Evolutionary conservation across 257 asterid species (phyloP), one percentile per base, ranked within the genome.

Genomic region (Lycium ferocissimum): DNA sequence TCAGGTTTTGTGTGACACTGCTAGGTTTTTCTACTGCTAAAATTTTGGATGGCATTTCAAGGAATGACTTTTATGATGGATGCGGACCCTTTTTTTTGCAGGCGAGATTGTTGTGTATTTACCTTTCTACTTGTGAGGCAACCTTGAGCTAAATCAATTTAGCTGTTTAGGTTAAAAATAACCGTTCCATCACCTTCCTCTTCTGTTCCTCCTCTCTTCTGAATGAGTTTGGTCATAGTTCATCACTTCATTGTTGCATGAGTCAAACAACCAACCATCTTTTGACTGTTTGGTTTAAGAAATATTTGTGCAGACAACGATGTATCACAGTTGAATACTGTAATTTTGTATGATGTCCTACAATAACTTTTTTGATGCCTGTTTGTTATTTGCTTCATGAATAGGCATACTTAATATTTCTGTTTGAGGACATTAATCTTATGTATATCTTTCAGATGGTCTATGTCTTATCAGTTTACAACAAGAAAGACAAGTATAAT

Each of bases 381-480:
- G 33, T 78, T 7, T 78, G 49, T 53, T 53, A 8, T 15, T 53
- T 53, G 49, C 66, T 53, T 78, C 65, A 26, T 53, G 49, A 26
- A 78, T 33, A 78, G 49, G 7, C 82, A 26, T 15, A 4, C 82
- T 76, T 51, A 51, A 14, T 40, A 26, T 78, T 78, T 78, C 82
- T 14, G 2, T 53, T 26, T 33, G 66, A 45, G 80, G 80, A 78
- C 53, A 15, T 15, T 78, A 78, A 78, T 33, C 82, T 51, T 54
- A 78, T 78, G 49, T 78, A 33, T 33, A 78, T 78, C 86, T 89
- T 59, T 87, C 98, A 95, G 98, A 94, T 94, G 97, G 95, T 95
- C 86, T 95, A 94, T 85, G 98, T 95, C 85, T 87, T 95, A 87
- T 95, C 97, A 61, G 93, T 95, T 76, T 93, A 94, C 91, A 92